phyloP scores from a whole-genome alignment of 2,329 filamentous ascomycete species.

The Phyllosticta citribraziliensis region DNA sequence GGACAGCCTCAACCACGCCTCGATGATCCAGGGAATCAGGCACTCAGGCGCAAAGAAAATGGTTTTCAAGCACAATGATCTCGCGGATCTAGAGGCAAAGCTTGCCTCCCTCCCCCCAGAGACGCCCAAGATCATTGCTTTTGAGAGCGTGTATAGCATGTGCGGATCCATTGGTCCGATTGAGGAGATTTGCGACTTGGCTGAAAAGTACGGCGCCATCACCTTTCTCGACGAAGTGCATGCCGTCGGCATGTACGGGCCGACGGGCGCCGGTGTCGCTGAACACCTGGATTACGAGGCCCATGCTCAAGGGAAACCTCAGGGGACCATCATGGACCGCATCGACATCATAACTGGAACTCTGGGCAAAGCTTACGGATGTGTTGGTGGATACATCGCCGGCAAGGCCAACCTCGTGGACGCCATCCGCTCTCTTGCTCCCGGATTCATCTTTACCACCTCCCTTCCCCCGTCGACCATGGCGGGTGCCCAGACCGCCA shows the following conservation, averaged over 20 bases:
- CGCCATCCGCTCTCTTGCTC: conserved; percentile 84
- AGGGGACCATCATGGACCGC: conserved; percentile 86
- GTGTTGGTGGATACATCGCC: conserved; percentile 95
- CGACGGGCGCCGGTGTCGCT: conserved; percentile 87
- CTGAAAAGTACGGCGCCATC: conserved; percentile 93
- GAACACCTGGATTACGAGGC: conserved; percentile 94
- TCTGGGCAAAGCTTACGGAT: conserved; percentile 94
- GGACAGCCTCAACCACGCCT: conserved; percentile 94
- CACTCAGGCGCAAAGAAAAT: conserved; percentile 96
- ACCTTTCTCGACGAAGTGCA: conserved; percentile 99
- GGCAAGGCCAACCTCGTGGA: conserved; percentile 81
- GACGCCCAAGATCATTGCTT: conserved; percentile 94
- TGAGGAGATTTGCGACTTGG: conserved; percentile 87
- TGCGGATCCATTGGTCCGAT: conserved; percentile 96
- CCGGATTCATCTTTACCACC: conserved; percentile 98
- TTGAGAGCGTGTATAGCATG: conserved; percentile 99
- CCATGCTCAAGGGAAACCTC: conserved; percentile 62
- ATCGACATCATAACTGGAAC: conserved; percentile 97
- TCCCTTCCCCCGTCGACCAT: conserved; percentile 92
- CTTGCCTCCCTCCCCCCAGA: conserved; percentile 76
- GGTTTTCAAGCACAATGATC: conserved; percentile 97
- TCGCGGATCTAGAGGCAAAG: conserved; percentile 87
- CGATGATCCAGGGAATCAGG: conserved; percentile 98
- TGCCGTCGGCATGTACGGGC: conserved; percentile 98
- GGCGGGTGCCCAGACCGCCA: conserved; percentile 84